Evolutionary conservation across 768 basidiomycete species (phyloP).

Genomic region (Thelephora ganbajun): DNA sequence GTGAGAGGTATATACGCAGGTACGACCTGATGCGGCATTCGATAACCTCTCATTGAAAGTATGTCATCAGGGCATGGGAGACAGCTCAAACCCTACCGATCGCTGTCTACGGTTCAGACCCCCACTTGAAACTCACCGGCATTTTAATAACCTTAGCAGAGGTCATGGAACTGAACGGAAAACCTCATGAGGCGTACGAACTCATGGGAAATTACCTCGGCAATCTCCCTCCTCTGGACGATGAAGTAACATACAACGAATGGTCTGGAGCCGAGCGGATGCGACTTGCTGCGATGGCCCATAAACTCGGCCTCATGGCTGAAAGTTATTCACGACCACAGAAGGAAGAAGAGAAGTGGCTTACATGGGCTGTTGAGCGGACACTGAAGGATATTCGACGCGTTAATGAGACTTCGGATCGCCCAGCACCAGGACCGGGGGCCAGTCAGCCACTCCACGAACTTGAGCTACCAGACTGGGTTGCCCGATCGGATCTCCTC

Average conservation of each 20-base stretch:
- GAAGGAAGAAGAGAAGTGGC: slow-evolving; percentile 29
- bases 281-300: slow-evolving; percentile 29
- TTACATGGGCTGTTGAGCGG: slow-evolving; percentile 29
- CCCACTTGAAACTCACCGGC: slow-evolving; percentile 55
- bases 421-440: slow-evolving; percentile 1
- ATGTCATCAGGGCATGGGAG: slow-evolving; percentile 35
- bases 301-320: slow-evolving; percentile 31
- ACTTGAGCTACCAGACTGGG: slow-evolving; percentile 48
- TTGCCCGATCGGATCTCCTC: slow-evolving; percentile 41
- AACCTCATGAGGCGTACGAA: slow-evolving; percentile 17
- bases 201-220: slow-evolving; percentile 11
- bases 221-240: not conserved
- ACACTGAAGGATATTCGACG: slow-evolving; percentile 25
- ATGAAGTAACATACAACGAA: slow-evolving; percentile 10
- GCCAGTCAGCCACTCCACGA: slow-evolving; percentile 19
- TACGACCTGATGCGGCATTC: slow-evolving; percentile 17
- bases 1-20: slow-evolving; percentile 40
- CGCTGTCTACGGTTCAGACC: slow-evolving; percentile 23
- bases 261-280: slow-evolving; percentile 22
- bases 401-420: slow-evolving; percentile 5
- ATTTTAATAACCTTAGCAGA: slow-evolving; percentile 49
- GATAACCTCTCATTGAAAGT: not conserved
- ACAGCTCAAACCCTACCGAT: slow-evolving; percentile 31
- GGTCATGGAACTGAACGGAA: slow-evolving; percentile 31
- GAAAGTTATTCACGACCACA: slow-evolving; percentile 17